Conservation (phyloP, 768 basidiomycete genomes). For the Steccherinum ochraceum region DNA sequence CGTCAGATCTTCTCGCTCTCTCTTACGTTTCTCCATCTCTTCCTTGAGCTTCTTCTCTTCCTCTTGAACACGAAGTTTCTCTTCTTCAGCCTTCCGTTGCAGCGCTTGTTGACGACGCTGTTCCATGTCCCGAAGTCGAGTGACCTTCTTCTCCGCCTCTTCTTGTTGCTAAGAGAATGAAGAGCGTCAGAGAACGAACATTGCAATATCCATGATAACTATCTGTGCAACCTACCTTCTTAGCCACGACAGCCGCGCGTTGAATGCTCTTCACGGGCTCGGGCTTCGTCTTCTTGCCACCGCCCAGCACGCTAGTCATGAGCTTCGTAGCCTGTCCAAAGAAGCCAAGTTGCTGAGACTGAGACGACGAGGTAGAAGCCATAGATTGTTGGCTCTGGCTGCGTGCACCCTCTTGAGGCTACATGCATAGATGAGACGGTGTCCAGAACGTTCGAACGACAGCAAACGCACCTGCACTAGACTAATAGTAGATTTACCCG, state of each 20-base stretch:
- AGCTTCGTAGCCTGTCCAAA: constrained; percentile 66
- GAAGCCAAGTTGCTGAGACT: constrained; percentile 48
- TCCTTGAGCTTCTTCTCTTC: constrained; percentile 70
- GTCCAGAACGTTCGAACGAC: constrained; percentile 3
- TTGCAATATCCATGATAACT: no score
- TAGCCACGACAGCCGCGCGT: constrained; percentile 76
- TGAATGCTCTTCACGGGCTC: constrained; percentile 75
- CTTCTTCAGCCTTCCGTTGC: constrained; percentile 76
- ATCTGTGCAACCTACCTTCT: constrained; percentile 67
- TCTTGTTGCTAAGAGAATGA: constrained; percentile 74
- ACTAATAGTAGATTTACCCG: constrained; percentile 30
- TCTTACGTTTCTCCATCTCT: constrained; percentile 71
- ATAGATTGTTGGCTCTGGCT: constrained; percentile 54
- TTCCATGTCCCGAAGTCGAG: constrained; percentile 77
- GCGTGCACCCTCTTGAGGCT: constrained; percentile 24
- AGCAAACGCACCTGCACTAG: constrained; percentile 22
- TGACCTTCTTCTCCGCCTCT: constrained; percentile 73
- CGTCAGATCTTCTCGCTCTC: constrained; percentile 73
- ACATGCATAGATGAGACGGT: neutral
- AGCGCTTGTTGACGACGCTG: constrained; percentile 62
- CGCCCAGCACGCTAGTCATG: constrained; percentile 59
- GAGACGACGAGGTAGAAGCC: constrained; percentile 33
- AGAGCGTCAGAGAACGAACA: neutral
- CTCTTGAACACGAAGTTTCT: constrained; percentile 53
- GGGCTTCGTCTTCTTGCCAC: constrained; percentile 59